Conservation (phyloP, 768 basidiomycete species). For the Pleurotus pulmonarius region DNA sequence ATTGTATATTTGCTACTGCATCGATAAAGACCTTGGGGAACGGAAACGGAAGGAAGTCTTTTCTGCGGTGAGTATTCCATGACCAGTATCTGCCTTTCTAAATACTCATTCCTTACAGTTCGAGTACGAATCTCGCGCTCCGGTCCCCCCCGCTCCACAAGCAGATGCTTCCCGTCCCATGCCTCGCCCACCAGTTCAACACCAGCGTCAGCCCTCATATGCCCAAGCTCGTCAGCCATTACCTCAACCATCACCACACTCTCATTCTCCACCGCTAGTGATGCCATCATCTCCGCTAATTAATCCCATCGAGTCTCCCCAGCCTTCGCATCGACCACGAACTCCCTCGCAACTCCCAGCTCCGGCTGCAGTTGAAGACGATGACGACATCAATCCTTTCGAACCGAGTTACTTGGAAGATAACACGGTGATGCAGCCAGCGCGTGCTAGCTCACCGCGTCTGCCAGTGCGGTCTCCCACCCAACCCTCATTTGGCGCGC, state of each 20-base stretch:
- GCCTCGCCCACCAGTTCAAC: constrained; percentile 10
- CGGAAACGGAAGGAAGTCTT: constrained; percentile 39
- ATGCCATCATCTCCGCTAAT: constrained; percentile 5
- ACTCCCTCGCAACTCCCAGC: constrained; percentile 6
- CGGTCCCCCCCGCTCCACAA: constrained; percentile 6
- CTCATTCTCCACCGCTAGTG: constrained; percentile 3
- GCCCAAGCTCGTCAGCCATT: constrained; percentile 14
- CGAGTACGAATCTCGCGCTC: constrained; percentile 24
- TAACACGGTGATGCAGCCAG: constrained; percentile 13
- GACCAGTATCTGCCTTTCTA: not conserved
- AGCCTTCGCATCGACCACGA: not conserved
- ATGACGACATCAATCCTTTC: constrained; percentile 40
- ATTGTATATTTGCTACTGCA: constrained; percentile 45
- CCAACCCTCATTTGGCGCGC: constrained; percentile 1
- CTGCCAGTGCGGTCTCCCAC: constrained; percentile 6
- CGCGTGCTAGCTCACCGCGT: constrained; percentile 11
- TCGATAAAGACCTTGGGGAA: constrained; percentile 41
- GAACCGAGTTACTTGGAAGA: constrained; percentile 30
- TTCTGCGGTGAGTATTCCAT: constrained; percentile 26
- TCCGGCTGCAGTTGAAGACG: constrained; percentile 18
- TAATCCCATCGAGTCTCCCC: constrained; percentile 11
- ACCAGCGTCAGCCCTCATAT: constrained; percentile 6
- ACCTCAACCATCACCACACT: constrained; percentile 13
- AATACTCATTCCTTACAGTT: constrained; percentile 19
- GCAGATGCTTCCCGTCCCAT: constrained; percentile 8